Evolutionary conservation across 2,329 filamentous ascomycete genomes (phyloP), one percentile per base, ranked within the genome.

Genomic region (Didymella arachidicola): DNA sequence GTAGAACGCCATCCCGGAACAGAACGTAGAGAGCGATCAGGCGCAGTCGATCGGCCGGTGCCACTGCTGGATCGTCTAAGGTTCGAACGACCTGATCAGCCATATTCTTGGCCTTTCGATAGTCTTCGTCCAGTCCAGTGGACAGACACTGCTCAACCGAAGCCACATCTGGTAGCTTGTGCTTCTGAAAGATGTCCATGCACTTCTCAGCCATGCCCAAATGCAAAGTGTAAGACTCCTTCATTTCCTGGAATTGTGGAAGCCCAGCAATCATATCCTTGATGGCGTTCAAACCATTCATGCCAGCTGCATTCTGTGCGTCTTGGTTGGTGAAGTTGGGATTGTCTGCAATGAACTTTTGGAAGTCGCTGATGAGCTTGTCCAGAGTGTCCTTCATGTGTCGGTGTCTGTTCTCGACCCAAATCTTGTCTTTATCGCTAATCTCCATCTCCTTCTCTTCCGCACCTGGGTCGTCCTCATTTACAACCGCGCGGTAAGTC

Each of bases 381-480:
- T 94, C 91, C 69, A 98, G 93, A 3, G 95, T 95, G 75, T 98
- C 93, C 76, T 96, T 97, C 95, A 99, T 99, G 78, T 99, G 95
- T 51, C 88, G 86, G 78, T 99, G 95, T 53, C 95, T 86, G 72
- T 97, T 97, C 60, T 95, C 91, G 25, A 96, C 89, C 95, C 95
- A 99, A 45, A 99, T 91, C 73, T 89, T 90, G 79, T 99, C 95
- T 70, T 92, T 90, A 65, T 99, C 95, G 30, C 84, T 84, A 47
- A 99, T 89, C 69, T 97, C 93, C 84, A 97, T 90, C 43, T 97
- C 93, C 75, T 96, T 97, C 60, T 91, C 86, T 74, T 96, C 87
- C 27, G 89, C 86, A 41, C 89, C 86, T 0, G 82, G 78, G 3
- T 85, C 83, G 10, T 90, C 91, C 67, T 93, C 87, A 64, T 96